Percentiles rank a stretch among this genome's conserved stretches.
Evolutionary conservation across 805 yeast species (phyloP).

Genomic region (Blastobotrys robertii): DNA sequence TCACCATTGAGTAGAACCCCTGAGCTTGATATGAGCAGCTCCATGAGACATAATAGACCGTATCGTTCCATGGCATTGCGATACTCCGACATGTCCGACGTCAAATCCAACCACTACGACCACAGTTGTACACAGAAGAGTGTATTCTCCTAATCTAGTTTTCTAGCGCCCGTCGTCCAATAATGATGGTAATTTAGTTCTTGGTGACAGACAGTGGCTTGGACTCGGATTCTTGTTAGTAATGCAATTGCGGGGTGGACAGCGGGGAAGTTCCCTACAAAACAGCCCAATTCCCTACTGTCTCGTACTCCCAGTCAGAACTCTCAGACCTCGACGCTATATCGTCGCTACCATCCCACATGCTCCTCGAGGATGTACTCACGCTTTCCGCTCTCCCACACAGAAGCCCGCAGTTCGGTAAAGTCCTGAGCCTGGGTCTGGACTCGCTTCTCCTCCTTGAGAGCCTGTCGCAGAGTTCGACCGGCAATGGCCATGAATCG

Average conservation of each 20-base stretch:
- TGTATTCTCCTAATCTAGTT: too few species aligned
- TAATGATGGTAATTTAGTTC: neutral
- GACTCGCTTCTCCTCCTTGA: slow-evolving; percentile 77
- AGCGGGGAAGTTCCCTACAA: neutral
- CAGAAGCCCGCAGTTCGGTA: slow-evolving; percentile 65
- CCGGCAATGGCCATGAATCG: slow-evolving; percentile 88
- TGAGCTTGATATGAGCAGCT: too few species aligned
- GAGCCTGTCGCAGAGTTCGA: slow-evolving; percentile 73
- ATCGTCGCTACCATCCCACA: too few species aligned
- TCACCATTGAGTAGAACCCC: too few species aligned
- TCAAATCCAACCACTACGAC: too few species aligned
- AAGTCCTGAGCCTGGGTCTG: slow-evolving; percentile 58
- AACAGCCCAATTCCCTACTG: neutral
- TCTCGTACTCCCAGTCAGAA: neutral
- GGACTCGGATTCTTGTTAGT: slow-evolving; percentile 16
- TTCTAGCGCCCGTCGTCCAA: too few species aligned
- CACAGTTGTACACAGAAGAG: too few species aligned
- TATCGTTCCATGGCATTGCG: too few species aligned
- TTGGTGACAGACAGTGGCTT: slow-evolving; percentile 6
- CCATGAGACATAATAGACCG: too few species aligned
- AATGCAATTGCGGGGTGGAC: neutral
- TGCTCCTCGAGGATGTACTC: slow-evolving; percentile 7
- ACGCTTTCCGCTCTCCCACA: slow-evolving; percentile 55
- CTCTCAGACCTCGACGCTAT: too few species aligned
- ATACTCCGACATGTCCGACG: too few species aligned